These are phyloP conservation scores for Dryas alaskensis DNA, from an alignment of 306 rosid genomes.

Conservation along the genomic window DNA sequence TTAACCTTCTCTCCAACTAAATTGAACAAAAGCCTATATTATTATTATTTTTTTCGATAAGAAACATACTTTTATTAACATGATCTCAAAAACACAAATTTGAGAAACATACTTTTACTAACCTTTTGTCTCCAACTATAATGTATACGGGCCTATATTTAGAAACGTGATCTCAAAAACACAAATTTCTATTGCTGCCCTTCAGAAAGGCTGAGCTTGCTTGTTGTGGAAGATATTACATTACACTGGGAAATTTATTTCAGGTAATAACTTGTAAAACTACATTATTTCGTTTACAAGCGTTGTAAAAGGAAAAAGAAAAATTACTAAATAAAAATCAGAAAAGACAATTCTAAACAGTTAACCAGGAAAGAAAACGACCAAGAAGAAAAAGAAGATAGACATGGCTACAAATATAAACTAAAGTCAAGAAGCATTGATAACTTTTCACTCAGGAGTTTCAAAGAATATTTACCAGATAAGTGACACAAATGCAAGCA, in stretches of 20 bases:
- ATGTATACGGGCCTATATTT: not conserved
- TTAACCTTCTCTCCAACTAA: not conserved
- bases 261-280: not conserved
- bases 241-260: not conserved
- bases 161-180: not conserved
- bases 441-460: not conserved
- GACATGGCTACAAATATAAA: not conserved
- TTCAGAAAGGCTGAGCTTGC: not conserved
- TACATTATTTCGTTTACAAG: not conserved
- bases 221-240: not conserved
- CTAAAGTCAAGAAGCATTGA: not conserved
- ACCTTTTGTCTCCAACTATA: not conserved
- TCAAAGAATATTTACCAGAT: not conserved
- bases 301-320: not conserved
- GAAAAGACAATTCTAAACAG: not conserved
- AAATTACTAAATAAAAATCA: not conserved
- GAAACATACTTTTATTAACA: no score
- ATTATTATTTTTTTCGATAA: no score
- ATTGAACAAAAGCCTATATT: not conserved
- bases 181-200: not conserved
- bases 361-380: not conserved
- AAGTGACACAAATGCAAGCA: slow-evolving; percentile 19
- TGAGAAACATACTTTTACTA: not conserved
- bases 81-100: no score
- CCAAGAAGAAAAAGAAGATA: not conserved